phyloP scores from a whole-genome alignment of 2,329 filamentous ascomycete genomes.

The Aureobasidium zeae region DNA sequence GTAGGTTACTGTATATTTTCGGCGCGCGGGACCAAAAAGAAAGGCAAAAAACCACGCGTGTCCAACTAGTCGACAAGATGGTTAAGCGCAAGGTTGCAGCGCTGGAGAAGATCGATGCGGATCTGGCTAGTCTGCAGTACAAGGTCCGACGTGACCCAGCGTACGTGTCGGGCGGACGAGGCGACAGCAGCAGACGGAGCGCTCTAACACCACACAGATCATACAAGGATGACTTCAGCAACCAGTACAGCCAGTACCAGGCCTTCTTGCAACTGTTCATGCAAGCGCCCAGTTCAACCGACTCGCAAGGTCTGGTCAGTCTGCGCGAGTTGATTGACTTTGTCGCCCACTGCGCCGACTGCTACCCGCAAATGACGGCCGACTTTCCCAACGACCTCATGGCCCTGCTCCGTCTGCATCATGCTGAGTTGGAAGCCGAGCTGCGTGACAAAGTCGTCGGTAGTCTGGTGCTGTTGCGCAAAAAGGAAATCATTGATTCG shows the following conservation, averaged over 20 bases:
- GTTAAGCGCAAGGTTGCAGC: conserved; percentile 84
- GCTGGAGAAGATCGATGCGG: conserved; percentile 90
- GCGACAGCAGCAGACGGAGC: background rate
- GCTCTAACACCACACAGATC: conserved; percentile 44
- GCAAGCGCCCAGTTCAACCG: conserved; percentile 67
- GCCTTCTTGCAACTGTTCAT: conserved; percentile 87
- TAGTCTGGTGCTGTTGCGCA: conserved; percentile 73
- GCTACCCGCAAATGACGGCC: conserved; percentile 72
- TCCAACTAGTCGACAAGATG: too few species aligned
- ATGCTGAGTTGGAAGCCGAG: conserved; percentile 72
- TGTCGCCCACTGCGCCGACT: conserved; percentile 85
- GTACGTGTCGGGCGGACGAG: conserved; percentile 37
- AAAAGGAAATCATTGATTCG: conserved; percentile 89
- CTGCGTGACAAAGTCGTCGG: conserved; percentile 90
- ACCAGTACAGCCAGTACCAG: conserved; percentile 86
- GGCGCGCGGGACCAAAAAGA: too few species aligned
- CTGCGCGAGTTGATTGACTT: conserved; percentile 90
- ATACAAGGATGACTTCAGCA: conserved; percentile 79
- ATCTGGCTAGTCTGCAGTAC: conserved; percentile 81
- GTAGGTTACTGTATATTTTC: too few species aligned
- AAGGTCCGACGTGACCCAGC: conserved; percentile 82
- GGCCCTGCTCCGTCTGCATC: conserved; percentile 69
- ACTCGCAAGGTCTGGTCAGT: conserved; percentile 68
- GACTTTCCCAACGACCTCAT: conserved; percentile 74
- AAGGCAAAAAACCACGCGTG: too few species aligned